These are phyloP conservation scores for Combretum micranthum DNA, from an alignment of 345 rosid genomes.

Conservation along the genomic window DNA sequence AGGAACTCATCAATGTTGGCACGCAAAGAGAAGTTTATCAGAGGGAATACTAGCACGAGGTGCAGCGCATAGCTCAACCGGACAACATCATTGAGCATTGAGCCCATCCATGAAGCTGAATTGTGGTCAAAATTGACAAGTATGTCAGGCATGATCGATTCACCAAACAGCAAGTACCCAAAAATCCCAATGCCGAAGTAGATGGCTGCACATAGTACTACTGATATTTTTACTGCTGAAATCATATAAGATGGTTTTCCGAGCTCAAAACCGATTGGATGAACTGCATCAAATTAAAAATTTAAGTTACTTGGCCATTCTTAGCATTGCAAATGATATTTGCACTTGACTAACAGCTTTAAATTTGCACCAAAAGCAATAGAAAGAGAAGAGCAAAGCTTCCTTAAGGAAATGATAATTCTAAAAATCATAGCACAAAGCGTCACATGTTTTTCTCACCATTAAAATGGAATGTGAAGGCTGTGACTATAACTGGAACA, in stretches of 20 bases:
- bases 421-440: not conserved
- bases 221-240: conserved; percentile 50
- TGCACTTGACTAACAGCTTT: too few relatives aligned
- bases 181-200: conserved; percentile 60
- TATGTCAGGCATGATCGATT: conserved; percentile 65
- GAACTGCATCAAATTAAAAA: conserved; percentile 41
- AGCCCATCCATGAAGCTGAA: conserved; percentile 39
- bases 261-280: conserved; percentile 70
- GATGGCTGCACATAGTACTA: conserved; percentile 47
- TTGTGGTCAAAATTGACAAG: conserved; percentile 65
- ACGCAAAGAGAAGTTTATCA: conserved; percentile 70
- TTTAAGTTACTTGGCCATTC: too few relatives aligned
- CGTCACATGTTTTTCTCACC: conserved; percentile 38
- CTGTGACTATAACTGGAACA: conserved; percentile 84
- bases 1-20: conserved; percentile 61
- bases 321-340: too few relatives aligned
- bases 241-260: conserved; percentile 52
- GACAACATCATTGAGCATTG: conserved; percentile 48
- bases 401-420: too few relatives aligned
- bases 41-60: conserved; percentile 79
- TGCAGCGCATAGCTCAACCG: conserved; percentile 76
- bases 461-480: conserved; percentile 91
- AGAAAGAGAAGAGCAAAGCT: too few relatives aligned
- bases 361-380: too few relatives aligned
- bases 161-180: conserved; percentile 78